Evolutionary conservation across 106 monocot genomes (phyloP), one percentile per base, ranked within the genome.

Genomic region (Apostasia shenzhenica): DNA sequence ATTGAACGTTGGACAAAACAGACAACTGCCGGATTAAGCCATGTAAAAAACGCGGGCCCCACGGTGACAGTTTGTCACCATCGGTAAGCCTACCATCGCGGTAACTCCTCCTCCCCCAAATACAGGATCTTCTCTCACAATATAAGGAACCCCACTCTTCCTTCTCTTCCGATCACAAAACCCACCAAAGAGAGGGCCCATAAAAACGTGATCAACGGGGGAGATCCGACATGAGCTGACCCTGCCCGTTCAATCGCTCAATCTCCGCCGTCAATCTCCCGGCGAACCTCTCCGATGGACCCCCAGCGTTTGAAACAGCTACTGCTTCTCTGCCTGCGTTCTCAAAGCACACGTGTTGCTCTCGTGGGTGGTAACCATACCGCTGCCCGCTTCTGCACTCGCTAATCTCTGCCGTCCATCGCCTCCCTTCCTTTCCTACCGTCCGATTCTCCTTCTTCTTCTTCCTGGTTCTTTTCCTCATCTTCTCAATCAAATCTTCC

Each of bases 351-450:
- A 12, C 80, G 73, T 37, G 61, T 76, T n/a, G 66, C 69, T 6
- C 84, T 80, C 54, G 76, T 84, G 76, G 84, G 84, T 80, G 84
- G 84, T 54, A 80, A 84, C 72, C 84, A 84, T 66, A 84, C 84
- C 84, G 79, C 84, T 42, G 38, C 84, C 64, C 79, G 84, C 44
- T 84, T 84, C 50, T 80, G 84, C 73, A 84, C 80, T 65, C 80
- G 83, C 80, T 80, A 80, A 61, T 14, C 52, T 6, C 9, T n/a
- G 3, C 48, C 61, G 42, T 55, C 4, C 12, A 54, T n/a, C 47
- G 7, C 37, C 56, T 44, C 68, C 61, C 42, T 38, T 14, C 48
- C 14, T 55, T 67, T 55, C 73, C 45, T 68, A 12, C 5, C 57
- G 0, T 40, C 14, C 14, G 6, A 8, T 14, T 62, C 38, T 42